Conservation (phyloP, 257 asterid species). For the Galeopsis tetrahit region DNA sequence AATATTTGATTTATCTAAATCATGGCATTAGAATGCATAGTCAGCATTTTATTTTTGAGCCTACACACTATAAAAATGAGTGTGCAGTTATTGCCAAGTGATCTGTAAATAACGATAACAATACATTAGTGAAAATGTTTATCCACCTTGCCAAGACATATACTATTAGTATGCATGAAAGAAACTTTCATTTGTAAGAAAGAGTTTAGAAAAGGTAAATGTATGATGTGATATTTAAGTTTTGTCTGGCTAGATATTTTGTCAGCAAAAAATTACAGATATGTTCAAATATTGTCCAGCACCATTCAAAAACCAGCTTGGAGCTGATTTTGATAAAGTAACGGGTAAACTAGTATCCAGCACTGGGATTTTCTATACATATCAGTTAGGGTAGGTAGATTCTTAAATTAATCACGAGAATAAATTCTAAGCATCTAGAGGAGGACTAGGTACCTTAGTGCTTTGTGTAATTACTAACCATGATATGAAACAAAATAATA, state of each 20-base stretch:
- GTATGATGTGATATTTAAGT: background rate
- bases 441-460: background rate
- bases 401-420: background rate
- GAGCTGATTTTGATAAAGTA: too few relatives aligned
- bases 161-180: background rate
- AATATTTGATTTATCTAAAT: background rate
- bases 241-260: background rate
- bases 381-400: background rate
- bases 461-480: conserved; percentile 9
- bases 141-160: background rate
- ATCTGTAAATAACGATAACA: background rate
- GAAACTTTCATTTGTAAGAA: background rate
- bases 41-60: background rate
- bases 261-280: background rate
- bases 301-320: background rate
- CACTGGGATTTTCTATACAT: background rate
- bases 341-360: too few relatives aligned
- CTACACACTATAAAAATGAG: background rate
- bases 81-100: background rate
- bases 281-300: background rate
- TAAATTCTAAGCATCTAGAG: background rate
- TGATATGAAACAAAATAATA: background rate
- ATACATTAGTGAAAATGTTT: background rate
- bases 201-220: background rate
- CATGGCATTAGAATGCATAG: background rate